Base-by-base conservation (phyloP, 1,284 basidiomycete genomes). In the Ustilago sp. region DNA sequence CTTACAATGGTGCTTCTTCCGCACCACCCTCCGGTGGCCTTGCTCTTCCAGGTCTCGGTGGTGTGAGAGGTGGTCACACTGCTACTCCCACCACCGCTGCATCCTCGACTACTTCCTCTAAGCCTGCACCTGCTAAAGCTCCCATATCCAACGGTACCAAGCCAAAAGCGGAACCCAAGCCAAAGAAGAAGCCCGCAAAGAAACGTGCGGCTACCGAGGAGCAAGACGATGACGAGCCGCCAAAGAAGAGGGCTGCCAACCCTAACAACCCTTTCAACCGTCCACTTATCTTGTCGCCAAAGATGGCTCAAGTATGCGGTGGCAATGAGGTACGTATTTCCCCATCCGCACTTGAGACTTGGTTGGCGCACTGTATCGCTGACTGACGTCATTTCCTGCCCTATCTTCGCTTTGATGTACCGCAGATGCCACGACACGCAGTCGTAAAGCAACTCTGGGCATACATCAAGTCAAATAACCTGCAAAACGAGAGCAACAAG, bases 371-470 rank as follows among this genome's bases (percentile, higher is more conserved):
- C 36, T 19, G 32, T 28, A 28, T 28, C 23, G 23, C 23, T 28
- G 23, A 28, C 23, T 3, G 23, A 28, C 23, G 23, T 28, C 23
- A 28, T 28, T 28, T 28, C 23, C 23, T 28, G 23, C 23, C 23
- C 63, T 23, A 31, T 53, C 32, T 36, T n/a, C n/a, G n/a, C 39
- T 86, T 88, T 31, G 23, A 90, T 47, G 90, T 28, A 48, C 7
- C 6, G 90, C 41, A 90, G 86, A 88, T 93, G 68, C 92, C 93
- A 23, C 91, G 94, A 34, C 93, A 93, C n/a, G 93, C 93, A 81
- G 92, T 93, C 38, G 93, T 94, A 55, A 95, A 94, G 86, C 90
- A 91, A 68, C 87, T 95, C 4, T 95, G 93, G 93, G 90, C 89
- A 12, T 92, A 94, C 86, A 94, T 95, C 87, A 94, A 93, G 84